phyloP scores from a whole-genome alignment of 1,284 basidiomycete species.

The Fomitiporia mediterranea region DNA sequence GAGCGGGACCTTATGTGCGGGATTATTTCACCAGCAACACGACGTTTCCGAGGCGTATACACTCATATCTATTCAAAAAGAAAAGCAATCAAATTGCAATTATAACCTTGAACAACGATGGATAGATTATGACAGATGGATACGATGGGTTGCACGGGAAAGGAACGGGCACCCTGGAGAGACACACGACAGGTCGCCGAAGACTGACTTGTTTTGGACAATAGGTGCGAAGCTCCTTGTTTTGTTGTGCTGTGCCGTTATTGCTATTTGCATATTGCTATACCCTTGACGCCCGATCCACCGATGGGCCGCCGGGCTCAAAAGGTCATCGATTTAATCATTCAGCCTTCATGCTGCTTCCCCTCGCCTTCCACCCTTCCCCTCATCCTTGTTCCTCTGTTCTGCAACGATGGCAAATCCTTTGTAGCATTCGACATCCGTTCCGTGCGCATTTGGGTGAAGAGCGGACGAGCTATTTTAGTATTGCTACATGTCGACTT shows the following conservation, averaged over 20 bases:
- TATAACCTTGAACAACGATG: background rate
- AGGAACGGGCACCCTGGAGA: background rate
- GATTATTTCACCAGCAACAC: background rate
- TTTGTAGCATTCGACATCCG: no score
- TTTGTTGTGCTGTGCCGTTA: no score
- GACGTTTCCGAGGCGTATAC: background rate
- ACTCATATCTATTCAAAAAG: no score
- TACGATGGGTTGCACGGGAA: background rate
- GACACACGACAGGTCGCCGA: background rate
- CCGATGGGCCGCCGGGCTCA: background rate
- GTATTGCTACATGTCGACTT: no score
- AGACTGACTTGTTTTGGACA: background rate
- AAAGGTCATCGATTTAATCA: background rate
- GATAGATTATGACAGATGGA: background rate
- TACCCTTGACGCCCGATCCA: conserved; percentile 1
- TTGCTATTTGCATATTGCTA: conserved; percentile 1
- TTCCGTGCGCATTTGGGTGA: no score
- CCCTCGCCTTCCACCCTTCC: background rate
- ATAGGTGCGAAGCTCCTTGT: background rate
- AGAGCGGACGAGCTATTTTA: no score
- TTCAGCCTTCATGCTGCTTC: no score
- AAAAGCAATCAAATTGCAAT: no score
- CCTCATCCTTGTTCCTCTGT: background rate
- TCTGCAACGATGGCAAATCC: no score
- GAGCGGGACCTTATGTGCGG: background rate